phyloP scores from a whole-genome alignment of 2,329 filamentous ascomycete species.

The Emydomyces testavorans region DNA sequence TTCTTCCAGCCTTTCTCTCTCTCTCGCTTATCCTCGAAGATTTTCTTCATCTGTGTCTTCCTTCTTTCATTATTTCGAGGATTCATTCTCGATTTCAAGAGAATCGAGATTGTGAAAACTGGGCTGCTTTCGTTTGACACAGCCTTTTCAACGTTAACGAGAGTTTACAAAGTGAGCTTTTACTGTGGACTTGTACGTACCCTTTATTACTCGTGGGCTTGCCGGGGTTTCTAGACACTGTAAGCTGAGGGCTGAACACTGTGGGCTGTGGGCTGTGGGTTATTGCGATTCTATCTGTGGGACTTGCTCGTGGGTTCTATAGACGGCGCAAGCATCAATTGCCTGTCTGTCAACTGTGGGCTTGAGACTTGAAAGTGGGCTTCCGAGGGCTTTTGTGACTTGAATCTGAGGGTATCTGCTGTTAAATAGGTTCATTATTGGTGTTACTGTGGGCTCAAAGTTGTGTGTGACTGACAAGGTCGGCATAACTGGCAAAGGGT shows the following conservation, averaged over 20 bases:
- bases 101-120: not conserved
- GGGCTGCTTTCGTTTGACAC: not conserved
- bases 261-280: conserved; percentile 35
- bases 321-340: conserved; percentile 30
- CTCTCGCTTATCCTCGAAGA: conserved; percentile 18
- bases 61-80: not conserved
- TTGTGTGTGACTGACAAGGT: conserved; percentile 3
- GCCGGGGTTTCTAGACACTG: conserved; percentile 27
- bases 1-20: not conserved
- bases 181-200: conserved; percentile 12
- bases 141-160: not conserved
- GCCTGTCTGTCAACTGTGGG: conserved; percentile 35
- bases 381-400: conserved; percentile 15
- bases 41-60: conserved; percentile 16
- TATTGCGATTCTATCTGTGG: conserved; percentile 33
- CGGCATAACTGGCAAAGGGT: conserved; percentile 9
- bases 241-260: conserved; percentile 33
- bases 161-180: not conserved
- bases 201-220: conserved; percentile 11
- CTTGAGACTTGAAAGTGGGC: conserved; percentile 31
- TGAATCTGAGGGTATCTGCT: conserved; percentile 12
- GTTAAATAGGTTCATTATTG: conserved; percentile 5
- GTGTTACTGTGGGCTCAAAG: conserved; percentile 20
- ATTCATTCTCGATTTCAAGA: not conserved
- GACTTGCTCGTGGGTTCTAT: conserved; percentile 34